Evolutionary conservation across 129 eudicot genomes (phyloP), one percentile per base, ranked within the genome.

Genomic region (Pseudognaphalium luteoalbum): DNA sequence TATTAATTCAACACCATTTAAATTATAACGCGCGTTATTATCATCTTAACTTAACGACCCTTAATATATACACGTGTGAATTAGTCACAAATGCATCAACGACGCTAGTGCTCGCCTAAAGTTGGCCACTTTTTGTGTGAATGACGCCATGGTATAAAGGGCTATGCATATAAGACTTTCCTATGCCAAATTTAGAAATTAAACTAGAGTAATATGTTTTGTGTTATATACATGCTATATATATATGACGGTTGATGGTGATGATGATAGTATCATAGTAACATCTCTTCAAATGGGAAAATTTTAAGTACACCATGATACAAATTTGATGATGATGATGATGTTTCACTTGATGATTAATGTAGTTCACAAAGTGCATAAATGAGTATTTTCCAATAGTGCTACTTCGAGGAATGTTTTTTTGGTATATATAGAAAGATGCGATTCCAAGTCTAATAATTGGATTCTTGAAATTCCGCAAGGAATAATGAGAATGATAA

Each of bases 91-190:
- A 17, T 66, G 73, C 73, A 76, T 76, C 66, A 33, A 32, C 30
- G 9, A 50, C 25, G 2, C 54, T 32, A 65, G 73, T 11, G 66
- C 66, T 51, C 60, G 44, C 34, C 19, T 17, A 74, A 62, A 75
- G 80, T 76, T 65, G 72, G 54, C 10, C 73, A 76, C 39, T 66
- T 52, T 5, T 73, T 61, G 71, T 9, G 58, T 9, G 28, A 35
- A 50, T 76, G 22, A 58, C 25, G 34, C 64, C 73, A 52, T 50
- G 52, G 51, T 21, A 66, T 76, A 76, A 65, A 20, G 52, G 51
- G 72, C 28, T 52, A 20, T 52, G 80, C 64, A 4, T 66, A 14
- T 20, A 37, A 32, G 64, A 30, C 73, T 76, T 76, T 33, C 50
- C 22, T 37, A 61, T 35, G 22, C 77, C 62, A 47, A 32, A 65